Conservation (phyloP, 2,329 filamentous ascomycete species). For the Colletotrichum phormii region DNA sequence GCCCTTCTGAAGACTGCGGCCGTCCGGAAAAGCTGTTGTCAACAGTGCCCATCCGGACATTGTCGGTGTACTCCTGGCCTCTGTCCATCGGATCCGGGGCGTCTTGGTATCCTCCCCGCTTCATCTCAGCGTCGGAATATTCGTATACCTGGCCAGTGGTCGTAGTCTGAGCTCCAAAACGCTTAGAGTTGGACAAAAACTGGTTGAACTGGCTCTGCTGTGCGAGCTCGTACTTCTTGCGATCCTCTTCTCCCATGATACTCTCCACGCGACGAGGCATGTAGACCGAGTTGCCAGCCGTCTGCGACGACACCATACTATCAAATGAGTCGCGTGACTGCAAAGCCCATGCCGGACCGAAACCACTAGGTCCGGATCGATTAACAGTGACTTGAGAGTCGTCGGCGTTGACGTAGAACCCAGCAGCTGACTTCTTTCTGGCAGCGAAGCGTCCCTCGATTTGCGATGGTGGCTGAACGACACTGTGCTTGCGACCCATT, state of each 20-base stretch:
- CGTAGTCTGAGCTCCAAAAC: constrained; percentile 37
- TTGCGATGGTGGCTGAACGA: constrained; percentile 77
- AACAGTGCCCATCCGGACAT: constrained; percentile 40
- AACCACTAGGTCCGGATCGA: constrained; percentile 25
- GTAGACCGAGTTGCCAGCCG: constrained; percentile 70
- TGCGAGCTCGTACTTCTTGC: constrained; percentile 77
- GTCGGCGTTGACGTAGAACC: constrained; percentile 77
- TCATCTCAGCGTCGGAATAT: constrained; percentile 55
- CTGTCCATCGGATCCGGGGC: constrained; percentile 1
- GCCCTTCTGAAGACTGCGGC: constrained; percentile 37
- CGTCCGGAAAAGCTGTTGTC: constrained; percentile 34
- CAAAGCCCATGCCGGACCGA: constrained; percentile 27
- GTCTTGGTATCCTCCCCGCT: constrained; percentile 31
- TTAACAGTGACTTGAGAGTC: constrained; percentile 55
- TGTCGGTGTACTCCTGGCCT: constrained; percentile 32
- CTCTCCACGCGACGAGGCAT: constrained; percentile 77
- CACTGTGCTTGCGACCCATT: constrained; percentile 63
- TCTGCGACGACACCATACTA: constrained; percentile 70
- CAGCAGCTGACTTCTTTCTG: constrained; percentile 74
- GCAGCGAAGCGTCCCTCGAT: constrained; percentile 84
- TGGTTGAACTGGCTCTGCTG: constrained; percentile 62
- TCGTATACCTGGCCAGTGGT: constrained; percentile 61
- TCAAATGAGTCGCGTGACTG: constrained; percentile 74
- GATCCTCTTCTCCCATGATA: constrained; percentile 83
- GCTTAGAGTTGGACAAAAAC: constrained; percentile 38